Percentiles rank a stretch among this genome's conserved stretches.
These are phyloP conservation scores for Solioccasus polychromus DNA, from an alignment of 768 basidiomycete genomes.

Conservation along the genomic window DNA sequence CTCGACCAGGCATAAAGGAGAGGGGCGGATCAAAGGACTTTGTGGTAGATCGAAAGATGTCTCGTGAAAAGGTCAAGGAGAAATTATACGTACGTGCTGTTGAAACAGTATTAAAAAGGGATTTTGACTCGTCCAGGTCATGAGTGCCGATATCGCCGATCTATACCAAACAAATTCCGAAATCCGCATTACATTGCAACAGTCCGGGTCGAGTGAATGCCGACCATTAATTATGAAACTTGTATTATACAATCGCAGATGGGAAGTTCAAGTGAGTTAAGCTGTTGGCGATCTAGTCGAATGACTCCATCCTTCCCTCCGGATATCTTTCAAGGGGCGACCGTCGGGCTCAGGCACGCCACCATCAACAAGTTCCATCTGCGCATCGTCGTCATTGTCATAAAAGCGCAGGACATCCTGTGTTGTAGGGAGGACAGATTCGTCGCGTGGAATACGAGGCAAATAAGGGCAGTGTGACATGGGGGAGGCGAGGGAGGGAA, in stretches of 20 bases:
- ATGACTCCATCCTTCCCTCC: conserved; percentile 32
- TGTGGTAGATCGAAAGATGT: neutral
- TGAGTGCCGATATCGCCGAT: too few relatives aligned
- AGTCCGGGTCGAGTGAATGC: neutral
- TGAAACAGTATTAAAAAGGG: too few relatives aligned
- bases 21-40: neutral
- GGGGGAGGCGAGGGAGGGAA: conserved; percentile 64
- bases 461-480: conserved; percentile 68
- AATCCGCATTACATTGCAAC: too few relatives aligned
- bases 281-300: conserved; percentile 18
- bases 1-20: conserved; percentile 37
- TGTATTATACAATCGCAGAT: too few relatives aligned
- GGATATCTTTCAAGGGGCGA: conserved; percentile 12
- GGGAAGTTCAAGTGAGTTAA: conserved; percentile 12
- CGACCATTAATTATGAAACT: too few relatives aligned
- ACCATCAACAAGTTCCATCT: conserved; percentile 25
- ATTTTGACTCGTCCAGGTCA: too few relatives aligned
- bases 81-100: too few relatives aligned
- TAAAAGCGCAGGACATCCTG: conserved; percentile 12
- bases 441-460: conserved; percentile 55
- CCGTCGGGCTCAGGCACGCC: conserved; percentile 11
- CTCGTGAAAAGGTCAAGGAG: too few relatives aligned
- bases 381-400: conserved; percentile 20
- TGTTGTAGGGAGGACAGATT: conserved; percentile 41
- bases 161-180: too few relatives aligned